Evolutionary conservation across 163 green algal species (phyloP), one percentile per base, ranked within the genome.

Genomic region (Scenedesmus sp.): DNA sequence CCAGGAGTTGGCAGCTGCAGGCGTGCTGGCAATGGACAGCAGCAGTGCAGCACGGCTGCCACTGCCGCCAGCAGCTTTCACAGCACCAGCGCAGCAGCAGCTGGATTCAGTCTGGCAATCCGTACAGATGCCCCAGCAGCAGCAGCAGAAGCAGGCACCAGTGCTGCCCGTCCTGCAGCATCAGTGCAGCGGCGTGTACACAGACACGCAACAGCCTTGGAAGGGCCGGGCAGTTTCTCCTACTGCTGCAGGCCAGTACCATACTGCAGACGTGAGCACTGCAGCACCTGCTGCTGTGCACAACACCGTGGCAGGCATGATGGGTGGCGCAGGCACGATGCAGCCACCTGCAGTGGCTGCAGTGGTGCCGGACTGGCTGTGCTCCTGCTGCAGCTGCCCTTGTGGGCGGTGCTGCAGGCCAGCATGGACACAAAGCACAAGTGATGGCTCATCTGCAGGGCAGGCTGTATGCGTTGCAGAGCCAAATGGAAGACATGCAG

Each of bases 401-500:
- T 76, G 65, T 30, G 10, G 20, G 22, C 24, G 20, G 22, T 24
- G 3, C 4, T 76, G 65, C 65, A 20, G 9, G 65, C 30, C 65
- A 37, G 30, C 65, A 10, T 18, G 65, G 65, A 2, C 30, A 30
- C 65, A 76, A 76, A 20, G 65, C 65, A 18, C 65, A 76, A 40
- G 65, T 76, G 30, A 76, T 76, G 65, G 65, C 65, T 3, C 65
- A 76, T 5, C 65, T 76, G 65, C 65, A 76, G 65, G 65, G 40
- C 30, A 76, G 65, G 65, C 65, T 76, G 65, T 76, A 40, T 76
- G 65, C 30, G 30, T 18, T 76, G 30, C 65, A 76, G 65, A 40
- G 30, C 30, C 65, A 76, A 30, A 76, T 76, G 65, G 65, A 76
- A 18, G 65, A 76, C 65, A 76, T 76, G 65, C 65, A 76, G 65